Conservation (phyloP, 257 asterid species). For the Primulina huaijiensis region DNA sequence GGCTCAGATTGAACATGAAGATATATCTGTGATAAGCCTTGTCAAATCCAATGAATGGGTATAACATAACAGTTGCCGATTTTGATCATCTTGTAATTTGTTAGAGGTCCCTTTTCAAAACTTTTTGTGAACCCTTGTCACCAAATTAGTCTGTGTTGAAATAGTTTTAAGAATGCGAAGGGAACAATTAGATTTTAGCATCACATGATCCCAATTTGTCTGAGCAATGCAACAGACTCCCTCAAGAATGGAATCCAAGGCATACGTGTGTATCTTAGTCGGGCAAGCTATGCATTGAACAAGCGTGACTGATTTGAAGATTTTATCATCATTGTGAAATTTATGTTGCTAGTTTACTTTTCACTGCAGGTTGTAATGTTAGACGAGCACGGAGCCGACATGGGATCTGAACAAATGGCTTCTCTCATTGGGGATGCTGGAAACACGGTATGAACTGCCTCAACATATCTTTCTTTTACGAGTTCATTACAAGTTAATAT, state of each 20-base stretch:
- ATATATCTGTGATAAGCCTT: conserved; percentile 48
- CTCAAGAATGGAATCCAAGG: not conserved
- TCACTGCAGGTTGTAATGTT: conserved; percentile 67
- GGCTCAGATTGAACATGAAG: conserved; percentile 89
- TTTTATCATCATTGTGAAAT: conserved; percentile 11
- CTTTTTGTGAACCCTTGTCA: not conserved
- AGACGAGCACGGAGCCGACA: conserved; percentile 63
- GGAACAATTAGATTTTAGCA: not conserved
- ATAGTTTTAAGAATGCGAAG: not conserved
- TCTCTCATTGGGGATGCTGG: conserved; percentile 68
- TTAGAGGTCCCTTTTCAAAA: not conserved
- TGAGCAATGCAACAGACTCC: not conserved
- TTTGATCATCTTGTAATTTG: conserved; percentile 1
- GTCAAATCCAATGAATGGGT: conserved; percentile 80
- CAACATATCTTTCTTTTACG: not conserved
- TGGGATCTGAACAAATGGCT: conserved; percentile 75
- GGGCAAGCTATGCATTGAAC: not conserved
- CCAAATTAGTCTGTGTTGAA: not conserved
- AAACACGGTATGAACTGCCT: conserved; percentile 45
- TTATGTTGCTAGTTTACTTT: not conserved
- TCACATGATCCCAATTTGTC: not conserved
- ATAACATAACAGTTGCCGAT: conserved; percentile 9
- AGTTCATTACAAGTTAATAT: not conserved
- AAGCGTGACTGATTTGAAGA: not conserved
- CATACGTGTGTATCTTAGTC: not conserved